These are phyloP conservation scores for Aspergillus bertholletiae DNA, from an alignment of 495 filamentous ascomycete genomes.

Conservation along the genomic window DNA sequence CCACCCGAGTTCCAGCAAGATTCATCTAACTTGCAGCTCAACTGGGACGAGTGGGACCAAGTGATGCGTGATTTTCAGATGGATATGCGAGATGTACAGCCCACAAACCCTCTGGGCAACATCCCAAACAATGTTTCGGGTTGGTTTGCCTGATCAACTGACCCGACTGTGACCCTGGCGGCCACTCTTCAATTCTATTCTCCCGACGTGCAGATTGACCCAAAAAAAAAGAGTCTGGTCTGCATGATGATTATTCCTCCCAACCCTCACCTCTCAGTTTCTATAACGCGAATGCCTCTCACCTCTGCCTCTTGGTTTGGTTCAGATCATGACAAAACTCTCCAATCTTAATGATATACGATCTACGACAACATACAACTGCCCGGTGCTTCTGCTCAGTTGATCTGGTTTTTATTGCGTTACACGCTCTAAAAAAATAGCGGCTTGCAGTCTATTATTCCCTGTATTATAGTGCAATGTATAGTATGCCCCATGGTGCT, in stretches of 20 bases:
- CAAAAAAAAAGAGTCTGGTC: neutral
- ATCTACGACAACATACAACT: constrained; percentile 3
- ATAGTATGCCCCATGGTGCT: neutral
- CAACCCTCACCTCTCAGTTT: neutral
- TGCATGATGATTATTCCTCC: neutral
- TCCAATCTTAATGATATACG: constrained; percentile 3
- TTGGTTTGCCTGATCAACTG: constrained; percentile 25
- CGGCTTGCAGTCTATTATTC: neutral
- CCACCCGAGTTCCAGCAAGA: neutral
- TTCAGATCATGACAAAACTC: neutral
- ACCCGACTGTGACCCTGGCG: constrained; percentile 3
- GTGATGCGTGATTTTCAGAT: constrained; percentile 50
- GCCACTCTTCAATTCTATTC: neutral
- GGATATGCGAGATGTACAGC: constrained; percentile 32
- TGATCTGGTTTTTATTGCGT: neutral
- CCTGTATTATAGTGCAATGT: neutral
- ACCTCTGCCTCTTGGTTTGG: neutral
- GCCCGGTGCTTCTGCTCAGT: neutral
- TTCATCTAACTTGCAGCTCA: constrained; percentile 15
- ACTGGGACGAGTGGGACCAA: constrained; percentile 47
- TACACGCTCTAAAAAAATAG: neutral
- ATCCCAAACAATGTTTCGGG: constrained; percentile 28
- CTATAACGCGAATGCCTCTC: neutral
- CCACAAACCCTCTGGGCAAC: constrained; percentile 19
- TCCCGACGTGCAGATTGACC: neutral